Evolutionary conservation across 257 asterid genomes (phyloP).

Genomic region (Solanum pinnatisectum): DNA sequence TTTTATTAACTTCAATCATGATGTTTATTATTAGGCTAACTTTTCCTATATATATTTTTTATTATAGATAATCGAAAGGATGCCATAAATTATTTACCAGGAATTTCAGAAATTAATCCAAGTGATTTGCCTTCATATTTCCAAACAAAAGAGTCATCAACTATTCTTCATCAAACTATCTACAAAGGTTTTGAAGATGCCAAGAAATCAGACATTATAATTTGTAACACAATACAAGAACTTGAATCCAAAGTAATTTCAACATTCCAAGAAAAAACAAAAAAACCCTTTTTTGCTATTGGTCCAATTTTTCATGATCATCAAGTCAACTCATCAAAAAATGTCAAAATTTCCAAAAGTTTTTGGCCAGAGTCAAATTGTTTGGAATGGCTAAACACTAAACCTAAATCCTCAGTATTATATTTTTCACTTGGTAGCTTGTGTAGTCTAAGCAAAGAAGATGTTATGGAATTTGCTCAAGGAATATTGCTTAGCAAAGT

Average conservation of each 20-base stretch:
- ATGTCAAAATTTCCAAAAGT: conserved; percentile 18
- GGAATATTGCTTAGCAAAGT: conserved; percentile 50
- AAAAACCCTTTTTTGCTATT: conserved; percentile 43
- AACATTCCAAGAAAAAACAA: conserved; percentile 13
- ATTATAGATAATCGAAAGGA: conserved; percentile 24
- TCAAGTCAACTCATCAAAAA: conserved; percentile 16
- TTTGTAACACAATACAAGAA: conserved; percentile 53
- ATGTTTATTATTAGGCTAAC: too few relatives aligned
- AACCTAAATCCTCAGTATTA: conserved; percentile 45
- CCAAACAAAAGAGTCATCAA: conserved; percentile 17
- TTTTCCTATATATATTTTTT: too few relatives aligned
- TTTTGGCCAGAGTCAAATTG: conserved; percentile 46
- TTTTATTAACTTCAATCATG: too few relatives aligned
- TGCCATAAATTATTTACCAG: conserved; percentile 38
- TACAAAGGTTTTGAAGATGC: conserved; percentile 33
- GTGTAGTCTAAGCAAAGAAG: conserved; percentile 24
- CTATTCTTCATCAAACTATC: conserved; percentile 18
- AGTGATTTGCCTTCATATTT: conserved; percentile 44
- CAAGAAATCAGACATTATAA: conserved; percentile 35
- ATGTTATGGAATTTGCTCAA: conserved; percentile 35
- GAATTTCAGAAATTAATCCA: conserved; percentile 31
- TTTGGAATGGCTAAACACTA: conserved; percentile 40
- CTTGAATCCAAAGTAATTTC: conserved; percentile 35
- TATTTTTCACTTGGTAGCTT: conserved; percentile 61
- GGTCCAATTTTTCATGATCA: conserved; percentile 38